A percentile compares a stretch with the other conserved stretches of the same genome.
These are phyloP conservation scores for Daldinia caldariorum DNA, from an alignment of 495 filamentous ascomycete genomes.

Conservation along the genomic window DNA sequence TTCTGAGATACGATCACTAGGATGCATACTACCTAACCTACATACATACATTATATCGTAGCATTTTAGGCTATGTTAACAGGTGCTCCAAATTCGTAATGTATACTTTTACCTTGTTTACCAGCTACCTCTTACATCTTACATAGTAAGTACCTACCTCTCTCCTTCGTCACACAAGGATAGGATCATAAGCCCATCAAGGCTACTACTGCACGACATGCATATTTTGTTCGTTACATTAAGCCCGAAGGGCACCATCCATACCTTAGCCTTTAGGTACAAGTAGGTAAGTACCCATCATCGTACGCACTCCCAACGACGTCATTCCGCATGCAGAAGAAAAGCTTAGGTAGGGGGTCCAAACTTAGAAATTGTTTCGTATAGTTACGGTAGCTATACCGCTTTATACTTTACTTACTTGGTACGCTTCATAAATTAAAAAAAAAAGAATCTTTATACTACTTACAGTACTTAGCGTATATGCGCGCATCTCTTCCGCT, in stretches of 20 bases:
- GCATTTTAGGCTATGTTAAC: too few species aligned
- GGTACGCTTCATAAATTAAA: not conserved
- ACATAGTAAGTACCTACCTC: too few species aligned
- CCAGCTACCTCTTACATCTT: too few species aligned
- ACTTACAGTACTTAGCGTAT: too few species aligned
- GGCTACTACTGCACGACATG: slow-evolving; percentile 33
- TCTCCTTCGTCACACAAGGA: not conserved
- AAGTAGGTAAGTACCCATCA: too few species aligned
- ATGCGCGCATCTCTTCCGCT: not conserved
- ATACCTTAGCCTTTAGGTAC: too few species aligned
- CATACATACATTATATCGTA: not conserved
- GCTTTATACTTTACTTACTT: too few species aligned
- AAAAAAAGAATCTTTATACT: not conserved
- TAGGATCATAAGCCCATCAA: not conserved
- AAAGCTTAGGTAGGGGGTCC: not conserved
- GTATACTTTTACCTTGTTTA: too few species aligned
- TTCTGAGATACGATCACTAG: not conserved
- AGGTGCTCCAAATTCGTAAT: too few species aligned
- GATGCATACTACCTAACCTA: not conserved
- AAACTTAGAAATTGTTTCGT: slow-evolving; percentile 2
- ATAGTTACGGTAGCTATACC: too few species aligned
- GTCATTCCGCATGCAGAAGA: slow-evolving; percentile 19
- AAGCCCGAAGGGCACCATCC: slow-evolving; percentile 6
- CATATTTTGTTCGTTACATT: slow-evolving; percentile 25
- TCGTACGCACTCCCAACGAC: slow-evolving; percentile 4